Base-by-base conservation (phyloP, 1,284 basidiomycete species). In the Heimioporus retisporus region DNA sequence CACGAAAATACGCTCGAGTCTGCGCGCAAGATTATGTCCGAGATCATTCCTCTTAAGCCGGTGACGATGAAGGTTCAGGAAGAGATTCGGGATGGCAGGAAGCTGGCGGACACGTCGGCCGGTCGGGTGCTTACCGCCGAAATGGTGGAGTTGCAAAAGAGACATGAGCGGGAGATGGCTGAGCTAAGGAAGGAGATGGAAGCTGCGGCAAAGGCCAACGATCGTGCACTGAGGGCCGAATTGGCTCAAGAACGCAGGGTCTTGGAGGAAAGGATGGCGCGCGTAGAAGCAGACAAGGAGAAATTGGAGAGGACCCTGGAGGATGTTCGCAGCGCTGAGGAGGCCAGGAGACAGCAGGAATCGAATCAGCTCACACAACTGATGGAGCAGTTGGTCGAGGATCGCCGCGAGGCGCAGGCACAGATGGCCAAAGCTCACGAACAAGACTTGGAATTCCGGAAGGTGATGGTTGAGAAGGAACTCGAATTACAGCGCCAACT, bases 21-120 rank as follows among this genome's bases (percentile, higher is more conserved):
- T 21, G 64, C 64, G 8, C 60, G 50, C 13, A 10, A 31, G 55
- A 59, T 65, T 16, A 65, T 65, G 56, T 54, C 60, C 15, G 64
- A 59, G 10, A 55, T 65, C 6, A 48, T 65, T n/a, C 60, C 55
- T 21, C 61, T 63, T 14, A 14, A 16, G 14, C 15, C 28, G 14
- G 61, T 65, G n/a, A 54, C 48, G 43, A 65, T 55, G 55, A 40
- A 65, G 65, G 48, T 65, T 23, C 65, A 65, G 15, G 50, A 65
- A 18, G 48, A 65, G 23, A 18, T 65, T 4, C 48, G 6, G 19
- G 44, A 16, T 35, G 61, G 61, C n/a, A 59, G 23, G 44, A 58
- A 44, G 13, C 19, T 65, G 31, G 55, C 46, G 23, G 61, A 65
- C 13, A 66, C 57, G 2, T 51, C 28, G 2, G 62, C 65, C 6